These are phyloP conservation scores for Tuber aestivum DNA, from an alignment of 495 filamentous ascomycete species.

Conservation along the genomic window DNA sequence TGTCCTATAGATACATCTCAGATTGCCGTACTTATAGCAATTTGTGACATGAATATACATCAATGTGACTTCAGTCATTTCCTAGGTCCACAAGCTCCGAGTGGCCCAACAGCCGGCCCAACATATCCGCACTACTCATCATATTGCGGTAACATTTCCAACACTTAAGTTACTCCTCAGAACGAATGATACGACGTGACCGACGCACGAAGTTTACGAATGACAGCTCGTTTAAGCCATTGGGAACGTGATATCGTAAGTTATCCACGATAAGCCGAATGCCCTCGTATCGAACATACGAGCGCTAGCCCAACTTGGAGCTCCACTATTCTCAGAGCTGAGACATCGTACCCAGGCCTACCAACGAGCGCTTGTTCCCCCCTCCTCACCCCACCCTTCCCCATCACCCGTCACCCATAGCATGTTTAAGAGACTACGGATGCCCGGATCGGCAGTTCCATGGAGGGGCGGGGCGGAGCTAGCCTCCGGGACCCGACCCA, in stretches of 20 bases:
- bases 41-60: no score
- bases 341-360: background rate
- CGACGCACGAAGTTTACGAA: background rate
- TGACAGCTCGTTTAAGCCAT: background rate
- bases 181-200: background rate
- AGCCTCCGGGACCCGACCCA: background rate
- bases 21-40: no score
- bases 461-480: background rate
- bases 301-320: background rate
- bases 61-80: no score
- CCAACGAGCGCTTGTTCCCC: background rate
- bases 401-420: background rate
- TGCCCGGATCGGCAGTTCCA: background rate
- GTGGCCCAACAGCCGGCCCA: no score
- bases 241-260: background rate
- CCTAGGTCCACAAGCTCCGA: no score
- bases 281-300: background rate
- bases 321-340: background rate
- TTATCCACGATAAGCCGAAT: background rate
- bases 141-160: no score
- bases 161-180: no score
- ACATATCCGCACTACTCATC: no score
- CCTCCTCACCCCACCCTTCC: background rate
- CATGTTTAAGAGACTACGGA: background rate
- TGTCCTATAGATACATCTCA: no score